Base-by-base conservation (phyloP, 2,329 filamentous ascomycete species). In the Pseudopithomyces chartarum region DNA sequence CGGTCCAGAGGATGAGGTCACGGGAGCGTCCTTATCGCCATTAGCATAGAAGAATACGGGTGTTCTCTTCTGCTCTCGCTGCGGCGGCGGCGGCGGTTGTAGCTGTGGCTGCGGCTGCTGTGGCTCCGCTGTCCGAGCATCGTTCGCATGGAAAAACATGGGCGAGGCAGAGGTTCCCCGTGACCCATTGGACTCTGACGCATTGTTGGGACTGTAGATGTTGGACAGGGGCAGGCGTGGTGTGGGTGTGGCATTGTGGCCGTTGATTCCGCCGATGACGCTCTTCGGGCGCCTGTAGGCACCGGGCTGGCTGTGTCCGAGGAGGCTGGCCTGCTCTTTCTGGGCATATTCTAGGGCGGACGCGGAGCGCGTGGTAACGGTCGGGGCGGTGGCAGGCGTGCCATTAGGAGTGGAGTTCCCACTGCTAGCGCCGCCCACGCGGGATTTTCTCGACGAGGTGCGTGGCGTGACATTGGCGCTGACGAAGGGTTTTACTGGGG, bases 131-230 rank as follows among this genome's bases (percentile, higher is more conserved):
- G 69, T 54, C 67, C 73, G 56, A 38, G 84, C 90, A 65, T 97
- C 91, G 73, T 88, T 91, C 26, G 93, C 95, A 73, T 96, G 93
- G 74, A 99, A 97, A 82, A 98, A 98, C 79, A 92, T 94, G 52
- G 88, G 77, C 19, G 77, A 76, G 36, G 69, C 69, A 46, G 77
- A 76, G 26, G 69, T 68, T 44, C 71, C 73, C 44, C 64, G 62
- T 12, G 61, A 52, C 13, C 58, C 61, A 23, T 63, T 67, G 3
- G 54, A 33, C 22, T 74, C 73, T 58, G 66, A 57, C 2, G 61
- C 46, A 26, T 65, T 56, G 15, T 53, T 8, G 26, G 4, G 26
- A n/a, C n/a, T 68, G 57, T 73, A 69, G 11, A 63, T 52, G 52
- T 61, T 74, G 8, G 62, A 60, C 26, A 67, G 56, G n/a, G 63